Percentiles rank a stretch among this genome's conserved stretches.
Evolutionary conservation across 2,329 filamentous ascomycete genomes (phyloP).

Genomic region (Sporothrix phasma): DNA sequence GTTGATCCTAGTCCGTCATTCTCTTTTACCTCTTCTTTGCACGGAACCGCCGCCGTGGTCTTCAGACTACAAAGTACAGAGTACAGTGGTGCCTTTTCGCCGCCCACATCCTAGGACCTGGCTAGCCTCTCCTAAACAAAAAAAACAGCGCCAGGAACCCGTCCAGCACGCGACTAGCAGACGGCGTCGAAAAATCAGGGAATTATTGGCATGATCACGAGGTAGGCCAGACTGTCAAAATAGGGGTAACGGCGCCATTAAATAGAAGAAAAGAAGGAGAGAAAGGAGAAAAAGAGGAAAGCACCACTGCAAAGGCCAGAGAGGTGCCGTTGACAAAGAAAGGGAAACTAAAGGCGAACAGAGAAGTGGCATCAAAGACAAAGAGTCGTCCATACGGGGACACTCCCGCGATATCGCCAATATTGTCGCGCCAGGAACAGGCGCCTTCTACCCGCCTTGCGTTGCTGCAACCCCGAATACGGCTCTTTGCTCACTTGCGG

Average conservation of each 20-base stretch:
- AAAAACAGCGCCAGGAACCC: not conserved
- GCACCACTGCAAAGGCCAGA: too few relatives aligned
- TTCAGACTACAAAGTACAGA: too few relatives aligned
- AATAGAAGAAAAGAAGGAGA: not conserved
- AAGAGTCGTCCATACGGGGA: not conserved
- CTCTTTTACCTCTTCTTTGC: not conserved
- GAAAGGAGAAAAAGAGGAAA: too few relatives aligned
- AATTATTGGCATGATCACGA: not conserved
- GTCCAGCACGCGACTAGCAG: not conserved
- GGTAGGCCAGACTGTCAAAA: not conserved
- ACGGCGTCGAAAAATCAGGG: not conserved
- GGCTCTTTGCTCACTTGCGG: not conserved
- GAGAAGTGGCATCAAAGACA: not conserved
- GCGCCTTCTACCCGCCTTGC: not conserved
- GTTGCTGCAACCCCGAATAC: not conserved
- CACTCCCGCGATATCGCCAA: not conserved
- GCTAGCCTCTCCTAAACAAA: not conserved
- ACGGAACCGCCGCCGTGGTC: not conserved
- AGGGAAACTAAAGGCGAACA: not conserved
- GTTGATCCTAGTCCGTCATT: conserved; percentile 1
- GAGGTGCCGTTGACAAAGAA: not conserved
- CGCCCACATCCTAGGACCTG: not conserved
- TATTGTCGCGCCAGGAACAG: not conserved
- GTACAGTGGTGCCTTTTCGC: not conserved
- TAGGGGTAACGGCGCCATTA: not conserved